Evolutionary conservation across 768 basidiomycete genomes (phyloP), one percentile per base, ranked within the genome.

Genomic region (Megacollybia marginata): DNA sequence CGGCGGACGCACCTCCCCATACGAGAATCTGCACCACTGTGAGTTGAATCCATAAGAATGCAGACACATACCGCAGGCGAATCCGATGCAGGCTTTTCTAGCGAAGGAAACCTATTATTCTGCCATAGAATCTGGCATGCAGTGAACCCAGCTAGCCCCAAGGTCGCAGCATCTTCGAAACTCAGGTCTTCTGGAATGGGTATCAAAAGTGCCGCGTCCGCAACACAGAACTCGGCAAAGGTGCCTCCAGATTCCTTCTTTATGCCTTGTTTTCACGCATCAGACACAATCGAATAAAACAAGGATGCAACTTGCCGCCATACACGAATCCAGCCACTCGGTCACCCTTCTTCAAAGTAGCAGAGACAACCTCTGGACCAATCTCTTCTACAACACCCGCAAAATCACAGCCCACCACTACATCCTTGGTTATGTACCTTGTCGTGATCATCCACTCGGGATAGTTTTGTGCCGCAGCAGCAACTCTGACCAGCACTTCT

Each of bases 141-240:
- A 33, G 57, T 58, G 20, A 58, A 51, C 9, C 44, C 53, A 15
- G 55, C 55, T 10, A 56, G 46, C 13, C 51, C 53, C 5, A 58
- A 32, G 15, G 48, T 50, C 9, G 57, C 48, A 13, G 51, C 55
- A 23, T 51, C 55, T 47, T 58, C 57, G 43, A 49, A 56, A 32
- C 32, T 33, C 48, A 54, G 34, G n/a, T 33, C 11, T 15, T 56
- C 53, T 3, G 55, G 55, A 15, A 58, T 33, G 18, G 48, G 42
- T 4, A 58, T 35, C 20, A 58, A 49, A 11, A 58, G 33, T 13
- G 48, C 18, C 19, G 57, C 53, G 40, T 58, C 57, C 23, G 55
- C 55, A 35, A 58, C 51, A 46, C 51, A 52, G 46, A 56, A 58
- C 47, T 58, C 53, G 18, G 53, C 55, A 35, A 56, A 58, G 8